phyloP scores from a whole-genome alignment of 306 rosid species.

The Vigna trinervia region DNA sequence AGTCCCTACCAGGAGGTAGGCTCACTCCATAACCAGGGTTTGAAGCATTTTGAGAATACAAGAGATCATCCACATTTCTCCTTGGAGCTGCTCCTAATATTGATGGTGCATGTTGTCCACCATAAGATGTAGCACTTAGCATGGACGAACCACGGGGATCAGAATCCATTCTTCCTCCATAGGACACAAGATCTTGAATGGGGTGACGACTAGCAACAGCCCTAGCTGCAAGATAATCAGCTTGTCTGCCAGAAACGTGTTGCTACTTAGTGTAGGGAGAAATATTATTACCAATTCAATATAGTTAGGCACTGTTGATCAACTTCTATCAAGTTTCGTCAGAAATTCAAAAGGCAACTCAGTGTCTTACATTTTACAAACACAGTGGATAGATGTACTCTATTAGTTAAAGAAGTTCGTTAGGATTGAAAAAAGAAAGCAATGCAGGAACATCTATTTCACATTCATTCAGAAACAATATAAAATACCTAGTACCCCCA shows the following conservation, averaged over 20 bases:
- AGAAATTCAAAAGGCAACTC: constrained; percentile 47
- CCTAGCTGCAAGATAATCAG: constrained; percentile 95
- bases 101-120: constrained; percentile 86
- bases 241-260: constrained; percentile 98
- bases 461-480: constrained; percentile 8
- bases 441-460: constrained; percentile 29
- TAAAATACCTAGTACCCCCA: constrained; percentile 81
- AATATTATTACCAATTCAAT: constrained; percentile 71
- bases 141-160: constrained; percentile 83
- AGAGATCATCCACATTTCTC: constrained; percentile 81
- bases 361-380: constrained; percentile 34
- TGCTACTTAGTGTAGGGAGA: constrained; percentile 87
- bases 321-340: constrained; percentile 53
- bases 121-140: constrained; percentile 80
- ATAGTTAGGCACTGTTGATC: constrained; percentile 62
- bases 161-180: constrained; percentile 91
- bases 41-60: constrained; percentile 80
- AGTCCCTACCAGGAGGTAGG: constrained; percentile 98
- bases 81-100: constrained; percentile 97
- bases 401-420: constrained; percentile 37
- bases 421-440: constrained; percentile 24
- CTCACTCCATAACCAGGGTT: constrained; percentile 99
- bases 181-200: constrained; percentile 82
- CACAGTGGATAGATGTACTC: constrained; percentile 39
- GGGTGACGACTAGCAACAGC: constrained; percentile 87